phyloP scores from a whole-genome alignment of 225 moss, liverwort and hornwort species.

The Takakia lepidozioides region DNA sequence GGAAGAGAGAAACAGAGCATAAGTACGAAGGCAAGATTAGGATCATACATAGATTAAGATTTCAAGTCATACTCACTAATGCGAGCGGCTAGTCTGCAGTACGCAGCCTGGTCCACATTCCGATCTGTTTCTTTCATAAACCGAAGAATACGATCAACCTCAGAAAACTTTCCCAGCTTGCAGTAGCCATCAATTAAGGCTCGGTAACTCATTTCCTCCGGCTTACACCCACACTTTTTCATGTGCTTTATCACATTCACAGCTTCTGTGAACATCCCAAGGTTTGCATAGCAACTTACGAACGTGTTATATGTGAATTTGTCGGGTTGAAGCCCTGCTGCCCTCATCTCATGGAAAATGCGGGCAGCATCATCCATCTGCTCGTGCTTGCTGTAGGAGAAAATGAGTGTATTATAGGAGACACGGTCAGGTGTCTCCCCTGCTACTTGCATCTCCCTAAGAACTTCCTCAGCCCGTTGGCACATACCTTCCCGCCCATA shows the following conservation, averaged over 20 bases:
- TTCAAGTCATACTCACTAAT: constrained; percentile 25
- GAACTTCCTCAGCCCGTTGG: constrained; percentile 78
- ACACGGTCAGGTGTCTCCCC: constrained; percentile 71
- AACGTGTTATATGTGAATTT: constrained; percentile 85
- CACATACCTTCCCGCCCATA: constrained; percentile 91
- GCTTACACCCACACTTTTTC: constrained; percentile 78
- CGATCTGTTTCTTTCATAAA: constrained; percentile 68
- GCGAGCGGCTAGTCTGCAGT: constrained; percentile 45
- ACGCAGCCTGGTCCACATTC: constrained; percentile 43
- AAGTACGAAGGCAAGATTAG: too few relatives aligned
- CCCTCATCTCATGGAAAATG: constrained; percentile 83
- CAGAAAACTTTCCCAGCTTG: constrained; percentile 57
- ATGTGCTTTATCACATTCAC: constrained; percentile 83
- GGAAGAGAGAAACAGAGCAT: too few relatives aligned
- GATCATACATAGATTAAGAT: too few relatives aligned
- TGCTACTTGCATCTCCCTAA: constrained; percentile 65
- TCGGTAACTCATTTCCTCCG: constrained; percentile 78
- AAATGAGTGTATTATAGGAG: constrained; percentile 90
- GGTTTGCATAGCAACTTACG: constrained; percentile 84
- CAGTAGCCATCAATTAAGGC: constrained; percentile 88
- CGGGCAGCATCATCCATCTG: constrained; percentile 84
- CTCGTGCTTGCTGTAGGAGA: constrained; percentile 74
- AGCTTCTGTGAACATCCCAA: constrained; percentile 74
- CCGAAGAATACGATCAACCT: constrained; percentile 61
- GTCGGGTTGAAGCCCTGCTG: constrained; percentile 67